phyloP scores from a whole-genome alignment of 495 filamentous ascomycete genomes.

The Penicillium silybi region DNA sequence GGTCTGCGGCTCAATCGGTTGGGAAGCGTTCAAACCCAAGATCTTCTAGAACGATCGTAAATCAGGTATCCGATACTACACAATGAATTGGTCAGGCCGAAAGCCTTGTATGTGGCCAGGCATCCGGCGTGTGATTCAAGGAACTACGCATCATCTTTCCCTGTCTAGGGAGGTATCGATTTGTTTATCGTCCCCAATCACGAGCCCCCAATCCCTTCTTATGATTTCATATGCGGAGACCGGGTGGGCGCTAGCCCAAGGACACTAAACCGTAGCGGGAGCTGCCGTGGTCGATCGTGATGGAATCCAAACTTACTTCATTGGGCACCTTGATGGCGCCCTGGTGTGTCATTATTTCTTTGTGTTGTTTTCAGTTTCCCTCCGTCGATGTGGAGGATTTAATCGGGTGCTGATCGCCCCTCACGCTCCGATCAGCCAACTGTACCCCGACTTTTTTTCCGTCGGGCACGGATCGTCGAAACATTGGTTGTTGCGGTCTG shows the following conservation, averaged over 20 bases:
- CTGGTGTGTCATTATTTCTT: neutral
- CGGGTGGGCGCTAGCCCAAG: neutral
- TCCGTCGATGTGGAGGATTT: neutral
- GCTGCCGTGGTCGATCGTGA: constrained; percentile 13
- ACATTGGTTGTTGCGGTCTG: constrained; percentile 14
- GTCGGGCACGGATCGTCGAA: neutral
- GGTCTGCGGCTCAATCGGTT: constrained; percentile 15
- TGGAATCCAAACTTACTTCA: constrained; percentile 10
- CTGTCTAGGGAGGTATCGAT: neutral
- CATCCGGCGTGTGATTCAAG: constrained; percentile 3
- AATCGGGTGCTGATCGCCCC: neutral
- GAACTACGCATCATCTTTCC: neutral
- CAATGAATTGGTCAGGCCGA: constrained; percentile 10
- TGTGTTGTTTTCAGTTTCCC: neutral
- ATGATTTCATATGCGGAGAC: constrained; percentile 10
- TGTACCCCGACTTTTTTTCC: constrained; percentile 3
- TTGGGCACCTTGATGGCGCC: neutral
- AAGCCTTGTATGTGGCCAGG: constrained; percentile 3
- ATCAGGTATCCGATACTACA: neutral
- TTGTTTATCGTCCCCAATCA: neutral
- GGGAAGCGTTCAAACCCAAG: constrained; percentile 16
- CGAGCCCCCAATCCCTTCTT: neutral
- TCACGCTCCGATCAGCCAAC: neutral
- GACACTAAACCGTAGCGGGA: constrained; percentile 10
- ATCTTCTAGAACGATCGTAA: neutral